A percentile compares a stretch with the other conserved stretches of the same genome.
phyloP scores from a whole-genome alignment of 352 stramenopile species.

The Globisporangium carolinianum region DNA sequence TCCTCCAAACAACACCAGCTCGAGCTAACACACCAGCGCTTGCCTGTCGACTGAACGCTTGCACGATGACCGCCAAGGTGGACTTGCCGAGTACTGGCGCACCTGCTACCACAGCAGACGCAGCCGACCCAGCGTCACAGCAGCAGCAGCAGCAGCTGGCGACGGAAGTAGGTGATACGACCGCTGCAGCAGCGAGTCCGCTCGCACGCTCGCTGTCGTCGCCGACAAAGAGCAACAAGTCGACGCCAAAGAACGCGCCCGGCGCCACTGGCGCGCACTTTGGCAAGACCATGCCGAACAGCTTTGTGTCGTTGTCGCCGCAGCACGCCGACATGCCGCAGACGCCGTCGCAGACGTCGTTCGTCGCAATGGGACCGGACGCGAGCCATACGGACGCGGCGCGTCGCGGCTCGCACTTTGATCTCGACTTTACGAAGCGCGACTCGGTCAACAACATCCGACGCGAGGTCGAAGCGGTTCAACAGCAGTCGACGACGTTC shows the following conservation, averaged over 20 bases:
- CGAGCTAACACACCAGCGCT: too few species aligned
- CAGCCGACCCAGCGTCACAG: background rate
- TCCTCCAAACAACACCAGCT: too few species aligned
- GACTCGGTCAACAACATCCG: slow-evolving; percentile 34
- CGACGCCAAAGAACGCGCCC: slow-evolving; percentile 2
- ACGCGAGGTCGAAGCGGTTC: slow-evolving; percentile 20
- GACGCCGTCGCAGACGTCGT: slow-evolving; percentile 4
- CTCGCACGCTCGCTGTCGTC: slow-evolving; percentile 10
- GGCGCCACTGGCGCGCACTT: background rate
- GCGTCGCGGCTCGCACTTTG: slow-evolving; percentile 18
- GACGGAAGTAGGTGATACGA: background rate
- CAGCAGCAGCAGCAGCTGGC: background rate
- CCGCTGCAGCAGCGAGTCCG: background rate
- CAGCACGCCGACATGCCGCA: background rate
- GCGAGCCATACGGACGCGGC: slow-evolving; percentile 8
- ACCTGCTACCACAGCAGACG: background rate
- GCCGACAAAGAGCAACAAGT: slow-evolving; percentile 7
- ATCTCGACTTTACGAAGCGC: slow-evolving; percentile 38
- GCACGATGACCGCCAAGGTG: background rate
- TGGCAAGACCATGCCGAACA: background rate
- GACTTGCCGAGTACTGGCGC: background rate
- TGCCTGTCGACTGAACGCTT: too few species aligned
- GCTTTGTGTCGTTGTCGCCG: slow-evolving; percentile 3
- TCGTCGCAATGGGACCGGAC: slow-evolving; percentile 2
- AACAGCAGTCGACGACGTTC: slow-evolving; percentile 39